These are phyloP conservation scores for Raffaelea albimanens DNA, from an alignment of 2,329 filamentous ascomycete species.

Conservation along the genomic window DNA sequence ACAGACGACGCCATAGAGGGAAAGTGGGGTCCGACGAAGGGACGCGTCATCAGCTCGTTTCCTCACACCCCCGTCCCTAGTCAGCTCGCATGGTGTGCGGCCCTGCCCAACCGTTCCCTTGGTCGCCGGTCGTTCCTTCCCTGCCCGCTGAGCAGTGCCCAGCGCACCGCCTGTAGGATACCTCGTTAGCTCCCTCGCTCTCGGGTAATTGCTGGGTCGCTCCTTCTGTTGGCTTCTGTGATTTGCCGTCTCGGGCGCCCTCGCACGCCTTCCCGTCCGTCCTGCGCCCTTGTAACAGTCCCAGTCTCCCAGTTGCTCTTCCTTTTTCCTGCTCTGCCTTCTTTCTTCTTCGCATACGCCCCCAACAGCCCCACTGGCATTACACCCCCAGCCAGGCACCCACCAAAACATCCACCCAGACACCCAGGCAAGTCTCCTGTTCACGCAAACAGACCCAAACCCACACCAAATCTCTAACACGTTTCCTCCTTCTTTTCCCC, in stretches of 20 bases:
- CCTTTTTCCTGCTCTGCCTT: neutral
- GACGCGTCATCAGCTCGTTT: neutral
- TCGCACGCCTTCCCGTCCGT: neutral
- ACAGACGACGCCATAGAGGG: neutral
- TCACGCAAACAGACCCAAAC: neutral
- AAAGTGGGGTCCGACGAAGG: neutral
- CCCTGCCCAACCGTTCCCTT: neutral
- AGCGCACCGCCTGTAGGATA: too few species aligned
- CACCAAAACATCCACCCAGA: neutral
- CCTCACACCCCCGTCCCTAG: neutral
- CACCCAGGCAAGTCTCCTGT: constrained; percentile 7
- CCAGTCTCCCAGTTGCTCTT: too few species aligned
- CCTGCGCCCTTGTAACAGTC: too few species aligned
- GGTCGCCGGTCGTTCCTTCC: neutral
- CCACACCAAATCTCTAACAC: constrained; percentile 3
- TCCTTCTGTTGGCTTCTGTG: neutral
- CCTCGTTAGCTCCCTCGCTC: too few species aligned
- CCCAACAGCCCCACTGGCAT: neutral
- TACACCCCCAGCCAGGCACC: constrained; percentile 5
- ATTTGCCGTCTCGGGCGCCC: neutral
- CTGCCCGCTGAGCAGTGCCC: neutral
- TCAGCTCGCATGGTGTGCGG: constrained; percentile 4
- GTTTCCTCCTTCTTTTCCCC: neutral
- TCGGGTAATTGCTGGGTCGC: neutral
- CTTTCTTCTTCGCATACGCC: neutral